Evolutionary conservation across 106 monocot genomes (phyloP), one percentile per base, ranked within the genome.

Genomic region (Dioscorea zingiberensis): DNA sequence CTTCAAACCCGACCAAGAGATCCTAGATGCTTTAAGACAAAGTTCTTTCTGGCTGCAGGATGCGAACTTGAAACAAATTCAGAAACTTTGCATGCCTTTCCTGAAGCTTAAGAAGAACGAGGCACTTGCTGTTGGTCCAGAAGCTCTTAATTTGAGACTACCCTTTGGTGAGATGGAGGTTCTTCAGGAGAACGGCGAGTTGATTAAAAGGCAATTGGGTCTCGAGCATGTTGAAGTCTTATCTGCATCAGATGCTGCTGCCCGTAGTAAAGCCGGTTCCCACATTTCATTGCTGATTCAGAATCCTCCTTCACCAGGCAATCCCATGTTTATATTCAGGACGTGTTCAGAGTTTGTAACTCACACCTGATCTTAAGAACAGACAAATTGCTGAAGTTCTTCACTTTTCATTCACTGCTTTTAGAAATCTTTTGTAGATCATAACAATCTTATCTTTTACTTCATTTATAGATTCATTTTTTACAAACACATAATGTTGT

Each of bases 31-130:
- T 63, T 60, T 94, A 48, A 94, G 77, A 54, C 65, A 21, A 64
- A 74, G 78, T 38, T 15, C 74, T 56, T 13, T 94, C 6, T 89
- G 81, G 25, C n/a, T n/a, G n/a, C 68, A 84, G 53, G 71, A 74
- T 71, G 27, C 70, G 21, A 76, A 81, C 17, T 77, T 82, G 47
- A 85, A 86, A 69, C 81, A 90, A 73, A 77, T 94, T 25, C 83
- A 90, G 70, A 94, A 84, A 62, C 79, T 81, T n/a, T 94, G 94
- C 77, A 84, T 94, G 94, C 84, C 94, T 27, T 94, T 90, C 63
- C 19, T 94, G 30, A 94, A 71, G 72, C 84, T 84, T 49, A 94
- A 94, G 64, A 90, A 87, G 69, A 87, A 94, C 28, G 94, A 94
- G 45, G 81, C 76, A 2, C 65, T 72, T 44, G 55, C 75, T 22